Evolutionary conservation across 2,329 filamentous ascomycete species (phyloP), one percentile per base, ranked within the genome.

Genomic region (Aspergillus fijiensis): DNA sequence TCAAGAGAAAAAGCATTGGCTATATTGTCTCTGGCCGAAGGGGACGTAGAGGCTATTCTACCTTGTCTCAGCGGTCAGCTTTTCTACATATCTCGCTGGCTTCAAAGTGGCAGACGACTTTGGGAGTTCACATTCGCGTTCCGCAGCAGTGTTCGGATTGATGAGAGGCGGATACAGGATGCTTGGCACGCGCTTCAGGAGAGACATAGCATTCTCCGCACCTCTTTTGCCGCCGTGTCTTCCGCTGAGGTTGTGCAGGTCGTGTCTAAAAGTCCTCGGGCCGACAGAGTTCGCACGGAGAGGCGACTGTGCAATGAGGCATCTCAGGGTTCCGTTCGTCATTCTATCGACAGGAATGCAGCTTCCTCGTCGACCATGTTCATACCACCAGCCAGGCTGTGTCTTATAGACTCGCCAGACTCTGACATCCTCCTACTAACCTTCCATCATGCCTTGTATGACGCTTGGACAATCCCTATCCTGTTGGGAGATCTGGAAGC

Each of bases 371-470:
- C 31, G 10, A 35, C 2, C 10, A 10, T 35, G 12, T 11, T 35
- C 1, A 12, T 4, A 10, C 31, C 31, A 14, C 31, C 31, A 35
- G 12, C 31, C 31, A 35, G 10, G 4, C 10, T 35, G 12, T 12
- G 31, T 14, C 31, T 35, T 14, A 2, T 35, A 3, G 5, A 2
- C 3, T 35, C 31, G 10, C 31, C 31, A 10, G 31, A 35, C 3
- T 10, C 10, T 14, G 31, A 11, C 7, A 2, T 4, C 27, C 42
- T 63, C 16, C 25, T 63, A 9, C 10, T 63, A 5, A 57, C 52
- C 1, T 19, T 63, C 7, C 56, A 63, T 21, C 61, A 63, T 51
- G 59, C 61, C n/a, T 49, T 61, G 35, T 63, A 63, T 12, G 61
- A 63, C 25, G 59, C 59, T 4, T 56, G 56, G 50, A 35, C 61